phyloP scores from a whole-genome alignment of 2,329 filamentous ascomycete genomes.

The Raffaelea deltoideospora region DNA sequence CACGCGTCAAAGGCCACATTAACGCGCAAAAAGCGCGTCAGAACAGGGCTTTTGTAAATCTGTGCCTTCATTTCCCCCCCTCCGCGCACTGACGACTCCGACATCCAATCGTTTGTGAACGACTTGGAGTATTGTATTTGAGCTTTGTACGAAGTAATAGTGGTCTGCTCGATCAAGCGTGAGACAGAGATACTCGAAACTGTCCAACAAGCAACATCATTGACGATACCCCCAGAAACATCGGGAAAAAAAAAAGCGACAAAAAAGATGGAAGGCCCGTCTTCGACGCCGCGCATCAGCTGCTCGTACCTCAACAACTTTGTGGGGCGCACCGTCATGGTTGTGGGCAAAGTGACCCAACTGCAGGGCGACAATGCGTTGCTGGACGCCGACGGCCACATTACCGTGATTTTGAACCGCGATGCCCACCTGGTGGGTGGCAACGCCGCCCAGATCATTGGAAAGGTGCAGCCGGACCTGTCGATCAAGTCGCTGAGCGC shows the following conservation, averaged over 20 bases:
- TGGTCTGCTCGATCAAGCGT: too few species aligned
- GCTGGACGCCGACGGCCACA: constrained; percentile 64
- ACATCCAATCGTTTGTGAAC: background rate
- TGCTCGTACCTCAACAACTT: constrained; percentile 66
- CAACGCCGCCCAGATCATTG: constrained; percentile 62
- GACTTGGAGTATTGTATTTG: too few species aligned
- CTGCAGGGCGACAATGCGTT: constrained; percentile 67
- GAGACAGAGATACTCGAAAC: too few species aligned
- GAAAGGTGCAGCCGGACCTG: constrained; percentile 62
- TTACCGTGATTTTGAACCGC: constrained; percentile 60
- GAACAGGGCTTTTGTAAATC: background rate
- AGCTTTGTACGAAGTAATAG: too few species aligned
- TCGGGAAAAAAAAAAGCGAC: background rate
- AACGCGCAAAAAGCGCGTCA: background rate
- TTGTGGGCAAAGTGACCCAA: constrained; percentile 73
- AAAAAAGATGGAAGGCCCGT: constrained; percentile 51
- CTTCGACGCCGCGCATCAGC: constrained; percentile 65
- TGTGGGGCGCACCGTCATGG: constrained; percentile 58
- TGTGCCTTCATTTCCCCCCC: background rate
- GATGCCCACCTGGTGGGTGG: constrained; percentile 55
- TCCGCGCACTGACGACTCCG: background rate
- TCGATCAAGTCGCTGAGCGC: constrained; percentile 55
- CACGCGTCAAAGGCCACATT: too few species aligned
- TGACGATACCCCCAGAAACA: background rate
- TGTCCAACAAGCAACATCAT: background rate